These are phyloP conservation scores for Tolypocladium album DNA, from an alignment of 2,329 filamentous ascomycete genomes.

Conservation along the genomic window DNA sequence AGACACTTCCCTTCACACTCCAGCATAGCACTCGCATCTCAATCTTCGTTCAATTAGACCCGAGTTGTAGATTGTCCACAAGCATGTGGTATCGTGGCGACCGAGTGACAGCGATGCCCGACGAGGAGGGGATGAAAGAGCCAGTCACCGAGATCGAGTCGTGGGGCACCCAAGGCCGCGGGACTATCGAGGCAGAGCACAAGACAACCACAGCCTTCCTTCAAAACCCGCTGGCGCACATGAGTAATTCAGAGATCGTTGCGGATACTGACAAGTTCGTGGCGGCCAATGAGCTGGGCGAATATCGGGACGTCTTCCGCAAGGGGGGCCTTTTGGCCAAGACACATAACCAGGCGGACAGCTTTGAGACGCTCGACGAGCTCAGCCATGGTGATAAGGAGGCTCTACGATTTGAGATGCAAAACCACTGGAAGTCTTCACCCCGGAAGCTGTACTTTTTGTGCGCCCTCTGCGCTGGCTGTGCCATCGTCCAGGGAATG, in stretches of 20 bases:
- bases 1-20: no score
- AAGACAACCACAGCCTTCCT: not conserved
- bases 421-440: conserved; percentile 17
- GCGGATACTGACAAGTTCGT: conserved; percentile 26
- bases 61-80: not conserved
- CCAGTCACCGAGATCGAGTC: not conserved
- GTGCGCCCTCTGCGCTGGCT: conserved; percentile 21
- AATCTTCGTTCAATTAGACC: no score
- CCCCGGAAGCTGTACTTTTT: conserved; percentile 23
- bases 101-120: not conserved
- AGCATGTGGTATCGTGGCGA: no score
- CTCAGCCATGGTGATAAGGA: conserved; percentile 18
- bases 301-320: conserved; percentile 32
- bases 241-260: conserved; percentile 17
- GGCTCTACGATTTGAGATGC: conserved; percentile 15
- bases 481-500: conserved; percentile 55
- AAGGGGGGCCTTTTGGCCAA: conserved; percentile 41
- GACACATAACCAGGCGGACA: conserved; percentile 22
- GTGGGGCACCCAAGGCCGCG: not conserved
- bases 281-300: conserved; percentile 19
- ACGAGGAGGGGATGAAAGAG: not conserved
- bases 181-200: not conserved
- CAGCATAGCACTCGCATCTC: not conserved
- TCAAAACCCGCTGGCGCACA: conserved; percentile 16
- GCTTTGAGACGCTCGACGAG: conserved; percentile 15